Conservation (phyloP, 495 filamentous ascomycete genomes). For the Penicillium canescens region DNA sequence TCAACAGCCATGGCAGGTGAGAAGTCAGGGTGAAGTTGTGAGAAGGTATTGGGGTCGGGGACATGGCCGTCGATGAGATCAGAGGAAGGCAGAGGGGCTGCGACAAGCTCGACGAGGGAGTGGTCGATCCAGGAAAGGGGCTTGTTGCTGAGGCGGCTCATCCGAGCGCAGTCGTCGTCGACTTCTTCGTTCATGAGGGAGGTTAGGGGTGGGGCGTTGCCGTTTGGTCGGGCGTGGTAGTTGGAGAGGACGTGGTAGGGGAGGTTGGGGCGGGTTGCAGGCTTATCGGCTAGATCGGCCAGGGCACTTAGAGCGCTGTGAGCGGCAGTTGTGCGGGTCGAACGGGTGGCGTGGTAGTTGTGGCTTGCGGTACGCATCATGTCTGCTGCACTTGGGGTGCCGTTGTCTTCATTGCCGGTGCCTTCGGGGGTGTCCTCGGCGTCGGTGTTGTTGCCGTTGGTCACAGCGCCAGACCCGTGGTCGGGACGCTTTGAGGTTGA, state of each 20-base stretch:
- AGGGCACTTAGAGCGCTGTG: slow-evolving; percentile 59
- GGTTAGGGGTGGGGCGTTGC: slow-evolving; percentile 49
- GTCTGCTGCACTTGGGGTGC: slow-evolving; percentile 53
- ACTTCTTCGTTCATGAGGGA: slow-evolving; percentile 58
- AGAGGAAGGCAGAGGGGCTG: slow-evolving; percentile 26
- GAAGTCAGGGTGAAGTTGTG: slow-evolving; percentile 45
- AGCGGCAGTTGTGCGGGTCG: slow-evolving; percentile 57
- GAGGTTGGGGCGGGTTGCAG: slow-evolving; percentile 61
- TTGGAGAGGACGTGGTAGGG: slow-evolving; percentile 59
- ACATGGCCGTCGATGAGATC: slow-evolving; percentile 33
- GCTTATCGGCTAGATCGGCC: slow-evolving; percentile 63
- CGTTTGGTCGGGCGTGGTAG: slow-evolving; percentile 47
- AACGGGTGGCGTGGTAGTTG: slow-evolving; percentile 68
- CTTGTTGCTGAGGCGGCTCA: slow-evolving; percentile 45
- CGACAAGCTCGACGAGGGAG: slow-evolving; percentile 36
- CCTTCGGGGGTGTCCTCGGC: slow-evolving; percentile 45
- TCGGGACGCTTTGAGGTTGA: slow-evolving; percentile 51
- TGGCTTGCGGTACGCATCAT: slow-evolving; percentile 73
- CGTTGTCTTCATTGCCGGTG: slow-evolving; percentile 54
- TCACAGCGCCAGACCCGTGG: slow-evolving; percentile 39
- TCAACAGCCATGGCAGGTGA: slow-evolving; percentile 37
- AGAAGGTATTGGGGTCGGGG: slow-evolving; percentile 37
- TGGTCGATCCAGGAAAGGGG: slow-evolving; percentile 39
- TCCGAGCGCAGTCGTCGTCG: slow-evolving; percentile 58
- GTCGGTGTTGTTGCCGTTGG: slow-evolving; percentile 47